Percentiles rank a stretch among this genome's conserved stretches.
Conservation (phyloP, 371 early-diverging fungal genomes). For the Paraphysoderma sedebokerense region DNA sequence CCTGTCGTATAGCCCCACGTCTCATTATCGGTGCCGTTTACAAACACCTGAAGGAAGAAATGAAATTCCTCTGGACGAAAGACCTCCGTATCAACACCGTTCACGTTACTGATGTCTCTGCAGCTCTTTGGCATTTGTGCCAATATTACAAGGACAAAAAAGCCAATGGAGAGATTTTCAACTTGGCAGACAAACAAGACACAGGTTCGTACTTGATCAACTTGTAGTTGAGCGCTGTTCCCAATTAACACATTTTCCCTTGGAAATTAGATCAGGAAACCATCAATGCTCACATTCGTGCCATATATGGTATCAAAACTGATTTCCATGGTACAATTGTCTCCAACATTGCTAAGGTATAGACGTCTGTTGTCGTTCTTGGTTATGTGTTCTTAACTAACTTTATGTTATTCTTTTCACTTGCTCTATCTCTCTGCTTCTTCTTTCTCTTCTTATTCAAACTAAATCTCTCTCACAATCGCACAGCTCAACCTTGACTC, state of each 20-base stretch:
- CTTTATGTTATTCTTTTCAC: slow-evolving; percentile 1
- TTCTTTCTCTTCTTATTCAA: background rate
- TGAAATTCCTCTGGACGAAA: slow-evolving; percentile 82
- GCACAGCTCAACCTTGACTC: slow-evolving; percentile 52
- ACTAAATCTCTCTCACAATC: background rate
- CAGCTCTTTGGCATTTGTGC: slow-evolving; percentile 53
- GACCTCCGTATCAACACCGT: slow-evolving; percentile 80
- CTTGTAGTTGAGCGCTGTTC: background rate
- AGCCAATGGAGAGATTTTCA: slow-evolving; percentile 32
- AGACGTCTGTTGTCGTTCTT: background rate
- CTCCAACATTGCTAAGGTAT: slow-evolving; percentile 52
- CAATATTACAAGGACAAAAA: slow-evolving; percentile 29
- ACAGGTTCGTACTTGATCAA: slow-evolving; percentile 13
- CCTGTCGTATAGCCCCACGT: slow-evolving; percentile 53
- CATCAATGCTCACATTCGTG: slow-evolving; percentile 44
- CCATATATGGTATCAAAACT: slow-evolving; percentile 62
- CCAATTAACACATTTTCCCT: background rate
- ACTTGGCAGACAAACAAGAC: slow-evolving; percentile 60
- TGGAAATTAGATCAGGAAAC: slow-evolving; percentile 63
- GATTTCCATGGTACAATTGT: slow-evolving; percentile 66
- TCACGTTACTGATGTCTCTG: slow-evolving; percentile 69
- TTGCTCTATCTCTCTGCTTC: background rate
- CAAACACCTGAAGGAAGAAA: slow-evolving; percentile 53
- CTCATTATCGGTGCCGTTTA: slow-evolving; percentile 83
- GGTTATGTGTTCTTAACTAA: background rate